Conservation (phyloP, 345 rosid species). For the Firmiana major region DNA sequence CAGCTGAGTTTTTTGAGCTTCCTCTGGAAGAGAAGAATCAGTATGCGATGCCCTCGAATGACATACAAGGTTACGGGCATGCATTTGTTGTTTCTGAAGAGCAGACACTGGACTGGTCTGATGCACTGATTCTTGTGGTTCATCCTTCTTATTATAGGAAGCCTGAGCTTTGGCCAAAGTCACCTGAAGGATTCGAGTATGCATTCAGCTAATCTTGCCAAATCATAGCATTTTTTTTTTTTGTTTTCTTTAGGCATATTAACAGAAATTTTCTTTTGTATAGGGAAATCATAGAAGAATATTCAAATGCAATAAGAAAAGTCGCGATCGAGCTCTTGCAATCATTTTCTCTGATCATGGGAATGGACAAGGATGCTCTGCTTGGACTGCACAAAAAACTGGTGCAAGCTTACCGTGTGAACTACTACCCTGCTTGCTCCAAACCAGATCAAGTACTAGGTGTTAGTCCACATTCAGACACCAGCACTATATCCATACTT, state of each 20-base stretch:
- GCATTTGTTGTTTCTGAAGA: slow-evolving; percentile 25
- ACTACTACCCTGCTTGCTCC: slow-evolving; percentile 28
- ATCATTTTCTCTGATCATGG: slow-evolving; percentile 26
- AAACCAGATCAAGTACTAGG: slow-evolving; percentile 26
- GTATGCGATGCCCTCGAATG: slow-evolving; percentile 20
- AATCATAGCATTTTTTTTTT: not conserved
- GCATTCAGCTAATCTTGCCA: not conserved
- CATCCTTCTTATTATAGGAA: slow-evolving; percentile 17
- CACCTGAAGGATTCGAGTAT: slow-evolving; percentile 13
- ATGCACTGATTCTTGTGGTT: slow-evolving; percentile 18
- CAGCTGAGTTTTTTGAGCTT: slow-evolving; percentile 22
- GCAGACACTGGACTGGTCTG: slow-evolving; percentile 30
- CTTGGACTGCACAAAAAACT: slow-evolving; percentile 21
- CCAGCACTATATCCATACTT: slow-evolving; percentile 22
- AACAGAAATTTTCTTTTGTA: not conserved
- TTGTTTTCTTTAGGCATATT: not conserved
- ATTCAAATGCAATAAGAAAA: slow-evolving; percentile 18
- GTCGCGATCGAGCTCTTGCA: slow-evolving; percentile 21
- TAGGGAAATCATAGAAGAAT: slow-evolving; percentile 27
- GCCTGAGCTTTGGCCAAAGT: slow-evolving; percentile 25
- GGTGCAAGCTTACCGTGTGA: slow-evolving; percentile 21
- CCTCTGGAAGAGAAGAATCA: slow-evolving; percentile 29
- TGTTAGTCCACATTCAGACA: slow-evolving; percentile 28
- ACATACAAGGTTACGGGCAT: slow-evolving; percentile 30
- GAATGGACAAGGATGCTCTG: slow-evolving; percentile 23